Percentiles rank a stretch among this genome's conserved stretches.
phyloP scores from a whole-genome alignment of 1,139 yeast genomes.

The Pichiaceae sp. region DNA sequence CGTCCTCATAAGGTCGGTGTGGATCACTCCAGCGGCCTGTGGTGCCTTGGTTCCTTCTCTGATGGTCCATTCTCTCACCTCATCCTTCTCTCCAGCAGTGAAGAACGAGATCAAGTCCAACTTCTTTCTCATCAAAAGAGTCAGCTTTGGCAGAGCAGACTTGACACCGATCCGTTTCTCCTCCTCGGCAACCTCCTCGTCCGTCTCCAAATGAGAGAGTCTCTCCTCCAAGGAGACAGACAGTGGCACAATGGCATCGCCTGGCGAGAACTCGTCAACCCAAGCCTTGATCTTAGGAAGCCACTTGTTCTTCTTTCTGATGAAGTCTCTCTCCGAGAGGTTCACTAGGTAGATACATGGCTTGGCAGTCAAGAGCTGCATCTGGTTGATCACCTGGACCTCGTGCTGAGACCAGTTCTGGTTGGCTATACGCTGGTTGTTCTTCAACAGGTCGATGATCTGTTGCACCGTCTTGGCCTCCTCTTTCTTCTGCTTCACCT shows the following conservation, averaged over 20 bases:
- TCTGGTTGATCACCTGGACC: slow-evolving; percentile 79
- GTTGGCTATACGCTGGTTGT: slow-evolving; percentile 86
- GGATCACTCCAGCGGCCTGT: slow-evolving; percentile 84
- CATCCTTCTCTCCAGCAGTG: slow-evolving; percentile 73
- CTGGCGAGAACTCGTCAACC: slow-evolving; percentile 92
- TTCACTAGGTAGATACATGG: slow-evolving; percentile 93
- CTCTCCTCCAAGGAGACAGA: slow-evolving; percentile 91
- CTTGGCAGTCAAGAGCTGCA: slow-evolving; percentile 89
- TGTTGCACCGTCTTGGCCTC: slow-evolving; percentile 76
- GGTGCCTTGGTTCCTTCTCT: slow-evolving; percentile 82
- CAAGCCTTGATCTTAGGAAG: slow-evolving; percentile 88
- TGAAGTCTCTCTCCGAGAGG: slow-evolving; percentile 87
- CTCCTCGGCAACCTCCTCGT: slow-evolving; percentile 89
- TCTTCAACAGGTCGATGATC: slow-evolving; percentile 68
- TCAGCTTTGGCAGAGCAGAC: slow-evolving; percentile 84
- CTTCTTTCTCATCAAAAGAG: slow-evolving; percentile 75
- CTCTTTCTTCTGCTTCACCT: slow-evolving; percentile 90
- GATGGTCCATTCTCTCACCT: slow-evolving; percentile 85
- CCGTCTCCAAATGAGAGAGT: slow-evolving; percentile 79
- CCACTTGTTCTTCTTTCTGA: slow-evolving; percentile 97
- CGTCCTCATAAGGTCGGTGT: slow-evolving; percentile 70
- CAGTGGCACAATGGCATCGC: slow-evolving; percentile 90
- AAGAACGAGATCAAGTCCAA: slow-evolving; percentile 76
- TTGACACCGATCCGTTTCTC: slow-evolving; percentile 78
- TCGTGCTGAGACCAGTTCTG: slow-evolving; percentile 86